A percentile compares a stretch with the other conserved stretches of the same genome.
phyloP scores from a whole-genome alignment of 2,329 filamentous ascomycete species.

The Juglanconis sp. region DNA sequence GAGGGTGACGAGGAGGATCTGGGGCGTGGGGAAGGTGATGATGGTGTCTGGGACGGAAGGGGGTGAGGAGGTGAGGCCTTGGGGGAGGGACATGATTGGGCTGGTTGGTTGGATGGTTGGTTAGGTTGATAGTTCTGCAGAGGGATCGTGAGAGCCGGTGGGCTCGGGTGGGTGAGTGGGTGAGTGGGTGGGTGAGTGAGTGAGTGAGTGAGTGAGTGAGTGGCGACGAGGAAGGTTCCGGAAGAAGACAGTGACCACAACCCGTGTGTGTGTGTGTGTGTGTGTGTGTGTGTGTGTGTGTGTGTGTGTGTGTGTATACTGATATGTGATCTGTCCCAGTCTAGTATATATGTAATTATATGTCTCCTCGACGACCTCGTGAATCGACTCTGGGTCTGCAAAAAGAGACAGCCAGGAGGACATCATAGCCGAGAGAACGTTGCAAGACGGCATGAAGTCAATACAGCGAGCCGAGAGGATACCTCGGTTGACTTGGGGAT shows the following conservation, averaged over 20 bases:
- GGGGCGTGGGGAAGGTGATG: constrained; percentile 49
- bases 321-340: no score
- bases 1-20: constrained; percentile 58
- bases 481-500: not conserved
- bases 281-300: no score
- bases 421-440: not conserved
- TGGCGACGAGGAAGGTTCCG: no score
- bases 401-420: not conserved
- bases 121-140: not conserved
- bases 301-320: no score
- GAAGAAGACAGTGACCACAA: no score
- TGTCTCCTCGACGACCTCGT: no score
- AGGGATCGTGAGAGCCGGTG: not conserved
- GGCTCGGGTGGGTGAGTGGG: no score
- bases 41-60: constrained; percentile 39
- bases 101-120: not conserved
- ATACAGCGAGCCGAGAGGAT: not conserved
- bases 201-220: no score
- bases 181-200: no score
- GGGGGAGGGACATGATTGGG: constrained; percentile 7
- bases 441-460: not conserved
- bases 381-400: no score
- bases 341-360: no score
- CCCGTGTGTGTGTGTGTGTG: no score
- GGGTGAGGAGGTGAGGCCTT: constrained; percentile 31